Base-by-base conservation (phyloP, 1,139 yeast genomes). In the Groenewaldozyma sp. region DNA sequence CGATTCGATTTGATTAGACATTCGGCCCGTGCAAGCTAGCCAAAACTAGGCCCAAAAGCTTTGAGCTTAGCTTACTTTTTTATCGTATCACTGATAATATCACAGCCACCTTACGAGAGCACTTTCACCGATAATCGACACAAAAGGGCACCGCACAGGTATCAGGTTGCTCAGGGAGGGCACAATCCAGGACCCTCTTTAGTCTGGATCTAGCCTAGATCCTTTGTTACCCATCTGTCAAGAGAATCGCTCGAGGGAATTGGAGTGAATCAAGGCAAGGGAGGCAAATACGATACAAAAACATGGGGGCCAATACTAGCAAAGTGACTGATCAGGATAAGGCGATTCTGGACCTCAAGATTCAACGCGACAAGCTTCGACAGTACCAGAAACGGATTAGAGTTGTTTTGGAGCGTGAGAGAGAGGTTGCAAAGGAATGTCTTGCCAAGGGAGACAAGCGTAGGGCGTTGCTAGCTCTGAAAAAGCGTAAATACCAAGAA, bases 401-500 rank as follows among this genome's bases (percentile, higher is more conserved):
- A 32, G 59, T 62, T 1, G 72, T 83, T 6, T 68, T 82, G 13
- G 68, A 67, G 20, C 66, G 76, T 28, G 91, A 82, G 56, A 63
- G 65, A 2, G 67, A 65, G 34, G 61, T 81, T 11, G 91, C 91
- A 10, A 67, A 65, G 45, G 68, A 70, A 48, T 76, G 82, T 16
- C 54, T 82, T 7, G 54, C 53, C n/a, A 60, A 68, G 22, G 76
- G 78, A 6, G 71, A 81, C 46, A 67, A 67, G 45, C 65, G 68
- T 39, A 62, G 73, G 46, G 94, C 95, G 7, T 71, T 82, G 50
- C 64, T 83, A 44, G 76, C 91, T 26, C 63, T 91, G 44, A 70
- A 83, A 51, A 75, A 82, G 55, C 77, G 82, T 51, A 87, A 86
- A 54, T 88, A 84, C 55, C 97, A 91, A 56, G 77, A 81, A 50